A percentile compares a stretch with the other conserved stretches of the same genome.
Evolutionary conservation across 495 filamentous ascomycete genomes (phyloP).

Genomic region (Bacidia rubella): DNA sequence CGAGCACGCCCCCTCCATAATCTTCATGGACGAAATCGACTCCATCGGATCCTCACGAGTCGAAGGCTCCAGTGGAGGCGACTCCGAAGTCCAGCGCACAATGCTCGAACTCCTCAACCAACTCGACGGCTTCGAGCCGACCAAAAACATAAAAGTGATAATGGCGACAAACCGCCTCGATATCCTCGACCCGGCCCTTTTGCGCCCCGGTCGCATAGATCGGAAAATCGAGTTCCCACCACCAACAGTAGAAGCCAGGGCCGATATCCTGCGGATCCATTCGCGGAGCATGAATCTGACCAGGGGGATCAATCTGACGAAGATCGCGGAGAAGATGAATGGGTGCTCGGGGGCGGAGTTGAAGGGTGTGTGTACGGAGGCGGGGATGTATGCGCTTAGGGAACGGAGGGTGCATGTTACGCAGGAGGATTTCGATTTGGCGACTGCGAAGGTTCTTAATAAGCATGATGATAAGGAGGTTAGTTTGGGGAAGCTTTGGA

Average conservation of each 20-base stretch:
- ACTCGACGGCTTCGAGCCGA: conserved; percentile 96
- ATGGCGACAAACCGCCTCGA: conserved; percentile 98
- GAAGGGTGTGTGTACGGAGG: conserved; percentile 94
- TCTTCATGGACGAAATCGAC: conserved; percentile 99
- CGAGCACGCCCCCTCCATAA: conserved; percentile 98
- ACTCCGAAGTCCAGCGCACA: conserved; percentile 99
- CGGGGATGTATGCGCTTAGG: conserved; percentile 92
- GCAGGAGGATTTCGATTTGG: conserved; percentile 97
- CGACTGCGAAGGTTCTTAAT: conserved; percentile 97
- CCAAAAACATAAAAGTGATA: conserved; percentile 99
- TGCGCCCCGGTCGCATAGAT: conserved; percentile 93
- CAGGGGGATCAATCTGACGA: conserved; percentile 89
- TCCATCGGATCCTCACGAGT: conserved; percentile 95
- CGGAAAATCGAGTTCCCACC: conserved; percentile 99
- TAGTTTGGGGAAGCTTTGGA: conserved; percentile 81
- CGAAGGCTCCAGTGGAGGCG: conserved; percentile 84
- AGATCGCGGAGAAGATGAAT: conserved; percentile 99
- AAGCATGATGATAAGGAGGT: conserved; percentile 99
- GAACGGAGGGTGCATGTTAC: conserved; percentile 95
- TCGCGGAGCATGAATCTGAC: conserved; percentile 96
- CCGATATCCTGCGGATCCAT: conserved; percentile 96
- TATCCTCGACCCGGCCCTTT: conserved; percentile 86
- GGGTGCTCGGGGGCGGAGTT: conserved; percentile 94
- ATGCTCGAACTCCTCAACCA: conserved; percentile 98
- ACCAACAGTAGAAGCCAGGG: conserved; percentile 90